Evolutionary conservation across 2,329 filamentous ascomycete genomes (phyloP), one percentile per base, ranked within the genome.

Genomic region (Coniella lustricola): DNA sequence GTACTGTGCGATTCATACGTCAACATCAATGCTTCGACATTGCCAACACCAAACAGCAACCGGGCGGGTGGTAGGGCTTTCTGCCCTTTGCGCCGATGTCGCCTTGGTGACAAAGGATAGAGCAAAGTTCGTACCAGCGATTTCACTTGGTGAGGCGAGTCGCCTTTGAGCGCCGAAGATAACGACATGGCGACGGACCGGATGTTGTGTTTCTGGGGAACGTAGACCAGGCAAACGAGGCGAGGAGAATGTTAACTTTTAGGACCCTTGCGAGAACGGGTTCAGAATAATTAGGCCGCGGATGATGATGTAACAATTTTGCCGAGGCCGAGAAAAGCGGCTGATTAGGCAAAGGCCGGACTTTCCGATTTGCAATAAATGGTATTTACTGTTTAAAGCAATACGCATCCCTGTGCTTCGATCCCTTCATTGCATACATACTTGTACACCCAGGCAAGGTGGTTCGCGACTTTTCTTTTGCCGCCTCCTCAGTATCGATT

Each of bases 1-100:
- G 70, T 95, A 97, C 90, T 95, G 55, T 14, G 43, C 32, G 10
- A 12, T 14, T 22, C 16, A 39, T 31, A 37, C 50, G 37, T 43
- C 40, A 53, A 38, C 32, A 34, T 43, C 51, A 31, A 44, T 35
- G 17, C 34, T 46, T 36, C 43, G 44, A 29, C n/a, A 21, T 4
- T n/a, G 8, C 20, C n/a, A n/a, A n/a, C n/a, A 5, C 16, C 16
- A 10, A 18, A 17, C 21, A n/a, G 13, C 13, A 35, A 18, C n/a
- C n/a, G 38, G 32, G 14, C 8, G 4, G 38, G 14, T 16, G 13
- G 37, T 16, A 14, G 35, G 4, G 14, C 31, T 44, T n/a, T 29
- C 25, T 5, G 25, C 25, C 25, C 18, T 16, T 17, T 18, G 33
- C 34, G 48, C 39, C 17, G 2, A 33, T 38, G 13, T 17, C 20